Evolutionary conservation across 73 alveolate genomes (phyloP).

Genomic region (Urostyla sp.): DNA sequence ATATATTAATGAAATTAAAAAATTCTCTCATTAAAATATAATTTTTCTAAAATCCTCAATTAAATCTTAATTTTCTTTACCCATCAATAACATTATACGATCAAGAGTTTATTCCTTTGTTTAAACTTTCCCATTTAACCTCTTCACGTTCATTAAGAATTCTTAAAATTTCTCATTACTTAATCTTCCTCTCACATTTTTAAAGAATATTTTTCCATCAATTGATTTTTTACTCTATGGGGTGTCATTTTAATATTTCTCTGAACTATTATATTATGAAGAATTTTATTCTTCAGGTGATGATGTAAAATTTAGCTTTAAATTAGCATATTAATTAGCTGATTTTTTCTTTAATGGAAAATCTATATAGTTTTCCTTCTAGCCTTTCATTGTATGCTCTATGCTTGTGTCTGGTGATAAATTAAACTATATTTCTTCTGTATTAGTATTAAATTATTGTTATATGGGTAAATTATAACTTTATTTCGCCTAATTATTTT

Average conservation of each 20-base stretch:
- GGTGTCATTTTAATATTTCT: not conserved
- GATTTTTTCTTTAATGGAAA: not conserved
- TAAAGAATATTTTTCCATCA: slow-evolving; percentile 25
- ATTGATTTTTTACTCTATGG: not conserved
- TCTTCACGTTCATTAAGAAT: not conserved
- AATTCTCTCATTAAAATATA: too few relatives aligned
- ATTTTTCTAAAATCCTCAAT: not conserved
- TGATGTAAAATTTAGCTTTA: too few relatives aligned
- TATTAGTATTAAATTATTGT: too few relatives aligned
- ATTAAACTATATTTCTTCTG: not conserved
- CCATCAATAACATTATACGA: not conserved
- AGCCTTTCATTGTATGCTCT: not conserved
- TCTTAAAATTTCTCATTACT: slow-evolving; percentile 8
- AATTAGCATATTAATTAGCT: not conserved
- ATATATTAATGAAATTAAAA: too few relatives aligned
- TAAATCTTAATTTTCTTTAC: slow-evolving; percentile 24
- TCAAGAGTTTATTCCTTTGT: slow-evolving; percentile 9
- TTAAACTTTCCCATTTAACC: slow-evolving; percentile 23
- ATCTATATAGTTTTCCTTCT: not conserved
- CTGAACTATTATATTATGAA: too few relatives aligned
- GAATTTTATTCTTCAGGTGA: too few relatives aligned
- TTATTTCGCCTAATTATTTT: not conserved
- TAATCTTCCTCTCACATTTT: slow-evolving; percentile 23
- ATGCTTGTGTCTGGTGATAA: not conserved
- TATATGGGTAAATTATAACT: not conserved